These are phyloP conservation scores for Ambrosiella beaveri DNA, from an alignment of 2,329 filamentous ascomycete genomes.

Conservation along the genomic window DNA sequence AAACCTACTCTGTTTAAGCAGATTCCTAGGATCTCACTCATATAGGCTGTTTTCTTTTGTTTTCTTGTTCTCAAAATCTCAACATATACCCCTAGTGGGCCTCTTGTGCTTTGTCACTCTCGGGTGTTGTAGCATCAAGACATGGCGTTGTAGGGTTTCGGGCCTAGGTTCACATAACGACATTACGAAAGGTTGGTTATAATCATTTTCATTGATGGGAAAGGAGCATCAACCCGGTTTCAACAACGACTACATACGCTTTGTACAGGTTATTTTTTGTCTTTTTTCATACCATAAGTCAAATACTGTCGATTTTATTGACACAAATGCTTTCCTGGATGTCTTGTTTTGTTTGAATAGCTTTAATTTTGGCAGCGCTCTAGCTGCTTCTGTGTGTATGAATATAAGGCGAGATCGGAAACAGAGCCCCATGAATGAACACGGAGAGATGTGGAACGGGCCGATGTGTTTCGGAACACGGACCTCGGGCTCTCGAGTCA, in stretches of 20 bases:
- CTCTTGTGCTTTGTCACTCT: background rate
- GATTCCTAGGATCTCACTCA: background rate
- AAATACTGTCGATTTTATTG: too few species aligned
- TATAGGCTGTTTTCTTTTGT: background rate
- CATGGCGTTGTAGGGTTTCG: constrained; percentile 13
- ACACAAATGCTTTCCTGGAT: too few species aligned
- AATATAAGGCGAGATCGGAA: too few species aligned
- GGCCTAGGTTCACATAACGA: constrained; percentile 9
- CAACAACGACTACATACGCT: constrained; percentile 29
- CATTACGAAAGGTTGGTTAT: constrained; percentile 9
- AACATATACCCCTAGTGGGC: constrained; percentile 8
- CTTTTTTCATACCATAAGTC: too few species aligned
- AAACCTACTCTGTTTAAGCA: constrained; percentile 41
- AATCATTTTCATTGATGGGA: constrained; percentile 4
- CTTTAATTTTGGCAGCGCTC: too few species aligned
- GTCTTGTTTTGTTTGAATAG: too few species aligned
- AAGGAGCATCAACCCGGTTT: constrained; percentile 26
- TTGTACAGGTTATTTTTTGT: background rate
- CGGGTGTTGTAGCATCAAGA: background rate
- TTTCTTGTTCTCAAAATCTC: constrained; percentile 8
- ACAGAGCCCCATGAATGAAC: too few species aligned
- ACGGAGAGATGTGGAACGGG: too few species aligned
- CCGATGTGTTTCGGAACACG: too few species aligned
- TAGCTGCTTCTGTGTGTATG: too few species aligned
- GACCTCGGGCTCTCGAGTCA: too few species aligned